A percentile compares a stretch with the other conserved stretches of the same genome.
Conservation (phyloP, 306 rosid genomes). For the Casuarina glauca region DNA sequence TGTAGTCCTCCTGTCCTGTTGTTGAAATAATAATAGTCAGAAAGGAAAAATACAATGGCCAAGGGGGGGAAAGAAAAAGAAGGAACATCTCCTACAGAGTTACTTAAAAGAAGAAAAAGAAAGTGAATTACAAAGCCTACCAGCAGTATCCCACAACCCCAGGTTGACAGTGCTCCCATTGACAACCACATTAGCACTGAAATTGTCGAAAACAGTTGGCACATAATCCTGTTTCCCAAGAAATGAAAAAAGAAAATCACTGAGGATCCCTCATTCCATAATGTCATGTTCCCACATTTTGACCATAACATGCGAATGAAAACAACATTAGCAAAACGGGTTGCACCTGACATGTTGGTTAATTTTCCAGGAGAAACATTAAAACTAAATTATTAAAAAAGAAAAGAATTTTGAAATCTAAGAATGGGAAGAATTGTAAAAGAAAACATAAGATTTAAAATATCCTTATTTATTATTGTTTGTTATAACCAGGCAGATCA, state of each 20-base stretch:
- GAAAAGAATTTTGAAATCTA: background rate
- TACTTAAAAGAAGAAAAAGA: conserved; percentile 5
- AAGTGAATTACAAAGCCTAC: conserved; percentile 41
- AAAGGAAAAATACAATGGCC: conserved; percentile 1
- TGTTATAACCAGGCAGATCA: background rate
- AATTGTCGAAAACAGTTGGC: conserved; percentile 97
- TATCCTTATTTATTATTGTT: background rate
- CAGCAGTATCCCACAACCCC: conserved; percentile 99
- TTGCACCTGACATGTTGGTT: background rate
- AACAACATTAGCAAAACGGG: background rate
- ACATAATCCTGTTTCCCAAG: conserved; percentile 82
- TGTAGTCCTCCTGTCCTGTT: conserved; percentile 72
- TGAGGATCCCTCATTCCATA: background rate
- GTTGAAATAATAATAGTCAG: conserved; percentile 36
- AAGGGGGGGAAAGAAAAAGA: background rate
- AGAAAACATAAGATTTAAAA: conserved; percentile 6
- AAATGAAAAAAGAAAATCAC: conserved; percentile 20
- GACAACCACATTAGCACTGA: conserved; percentile 98
- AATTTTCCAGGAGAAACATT: background rate
- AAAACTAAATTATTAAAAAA: background rate
- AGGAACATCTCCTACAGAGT: background rate
- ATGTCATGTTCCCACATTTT: background rate
- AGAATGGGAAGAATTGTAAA: background rate
- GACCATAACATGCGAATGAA: background rate
- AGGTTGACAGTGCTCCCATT: conserved; percentile 93